Base-by-base conservation (phyloP, 805 yeast species). In the Kazachstania africana region DNA sequence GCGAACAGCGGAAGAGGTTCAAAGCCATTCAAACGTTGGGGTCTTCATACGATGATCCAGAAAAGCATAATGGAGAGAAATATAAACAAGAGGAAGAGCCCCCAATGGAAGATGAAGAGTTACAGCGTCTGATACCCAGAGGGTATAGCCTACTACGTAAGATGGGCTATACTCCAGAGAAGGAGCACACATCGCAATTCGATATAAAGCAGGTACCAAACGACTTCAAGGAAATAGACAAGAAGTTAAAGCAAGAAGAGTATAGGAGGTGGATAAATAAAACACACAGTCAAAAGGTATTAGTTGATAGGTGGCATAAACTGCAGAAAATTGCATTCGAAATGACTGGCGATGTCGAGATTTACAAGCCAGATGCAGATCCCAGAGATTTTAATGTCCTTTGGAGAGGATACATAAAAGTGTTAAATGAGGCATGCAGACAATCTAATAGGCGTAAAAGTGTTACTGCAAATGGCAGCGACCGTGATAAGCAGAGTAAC, bases 101-200 rank as follows among this genome's bases (percentile, higher is more conserved):
- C 10, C 9, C 8, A 19, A 10, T 19, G 10, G 22, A 19, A 19
- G 22, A 19, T 19, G 22, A 19, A 19, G 22, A 19, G 22, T 19
- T 19, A 19, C 8, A 8, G 22, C 9, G 9, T 10, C 22, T 27
- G 5, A 52, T 57, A 29, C 65, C 70, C 0, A 55, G 61, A 29
- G 76, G 73, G 0, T 53, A 69, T 16, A 41, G 59, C 5, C 70
- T 73, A 38, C 72, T 74, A 79, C 56, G 60, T 40, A 66, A 60
- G 40, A 73, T 74, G 79, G 80, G 79, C 1, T 74, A 61, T 43
- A 60, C 55, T 33, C 30, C 30, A 19, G 9, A 8, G 12, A 45
- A 62, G 3, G 78, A 76, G 13, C 57, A 62, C 16, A 43, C 61
- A 0, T 48, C 70, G 12, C n/a, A n/a, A n/a, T n/a, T n/a, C n/a